Conservation (phyloP, 345 rosid genomes). For the Camelina laxa region DNA sequence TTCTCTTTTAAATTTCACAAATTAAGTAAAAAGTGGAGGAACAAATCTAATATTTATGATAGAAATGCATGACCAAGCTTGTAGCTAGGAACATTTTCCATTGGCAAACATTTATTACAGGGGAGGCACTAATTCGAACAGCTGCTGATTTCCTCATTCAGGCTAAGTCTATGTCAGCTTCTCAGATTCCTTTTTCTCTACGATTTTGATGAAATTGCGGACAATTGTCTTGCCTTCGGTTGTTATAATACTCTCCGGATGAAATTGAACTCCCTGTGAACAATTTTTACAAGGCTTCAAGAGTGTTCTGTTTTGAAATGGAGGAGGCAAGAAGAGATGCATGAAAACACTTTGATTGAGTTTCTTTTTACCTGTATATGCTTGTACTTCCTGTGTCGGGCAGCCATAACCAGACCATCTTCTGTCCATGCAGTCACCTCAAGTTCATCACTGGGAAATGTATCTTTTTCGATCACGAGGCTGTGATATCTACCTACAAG, state of each 20-base stretch:
- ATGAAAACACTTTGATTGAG: background rate
- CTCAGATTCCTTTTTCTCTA: constrained; percentile 61
- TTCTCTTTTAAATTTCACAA: background rate
- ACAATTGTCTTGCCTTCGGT: constrained; percentile 73
- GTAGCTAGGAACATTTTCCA: constrained; percentile 23
- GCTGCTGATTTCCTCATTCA: background rate
- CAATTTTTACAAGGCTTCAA: constrained; percentile 10
- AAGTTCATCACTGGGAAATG: constrained; percentile 71
- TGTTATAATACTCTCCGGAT: constrained; percentile 96
- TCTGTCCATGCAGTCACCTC: constrained; percentile 97
- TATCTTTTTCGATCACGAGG: constrained; percentile 79
- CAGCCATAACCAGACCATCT: constrained; percentile 94
- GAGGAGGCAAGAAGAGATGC: constrained; percentile 1
- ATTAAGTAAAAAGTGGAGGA: background rate
- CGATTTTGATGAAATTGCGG: constrained; percentile 71
- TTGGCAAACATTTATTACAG: constrained; percentile 25
- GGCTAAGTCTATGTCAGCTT: constrained; percentile 45
- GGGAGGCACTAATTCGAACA: background rate
- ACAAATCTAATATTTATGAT: background rate
- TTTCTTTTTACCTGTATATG: constrained; percentile 67
- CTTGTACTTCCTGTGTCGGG: constrained; percentile 80
- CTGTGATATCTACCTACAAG: constrained; percentile 92
- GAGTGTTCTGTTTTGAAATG: background rate
- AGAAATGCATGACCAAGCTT: background rate
- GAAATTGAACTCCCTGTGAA: constrained; percentile 91